These are phyloP conservation scores for Cercophora sp. DNA, from an alignment of 495 filamentous ascomycete genomes.

Conservation along the genomic window DNA sequence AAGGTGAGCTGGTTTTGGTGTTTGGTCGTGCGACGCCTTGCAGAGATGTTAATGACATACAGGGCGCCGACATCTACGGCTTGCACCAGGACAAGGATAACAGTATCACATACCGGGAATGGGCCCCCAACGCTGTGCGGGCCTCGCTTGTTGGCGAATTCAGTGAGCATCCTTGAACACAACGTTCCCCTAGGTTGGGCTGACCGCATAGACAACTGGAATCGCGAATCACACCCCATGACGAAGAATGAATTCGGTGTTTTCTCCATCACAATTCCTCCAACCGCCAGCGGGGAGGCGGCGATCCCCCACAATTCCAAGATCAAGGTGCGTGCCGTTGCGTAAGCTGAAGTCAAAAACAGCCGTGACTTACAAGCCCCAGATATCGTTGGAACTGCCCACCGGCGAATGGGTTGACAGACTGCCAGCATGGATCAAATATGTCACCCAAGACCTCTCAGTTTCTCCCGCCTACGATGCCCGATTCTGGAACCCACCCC, in stretches of 20 bases:
- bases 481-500: slow-evolving; percentile 93
- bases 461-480: slow-evolving; percentile 91
- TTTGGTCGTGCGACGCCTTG: no score
- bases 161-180: no score
- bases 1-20: slow-evolving; percentile 66
- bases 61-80: slow-evolving; percentile 85
- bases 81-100: slow-evolving; percentile 73
- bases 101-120: slow-evolving; percentile 89
- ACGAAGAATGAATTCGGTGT: slow-evolving; percentile 79
- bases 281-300: slow-evolving; percentile 62
- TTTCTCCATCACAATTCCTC: slow-evolving; percentile 77
- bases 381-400: slow-evolving; percentile 84
- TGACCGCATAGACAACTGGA: slow-evolving; percentile 87
- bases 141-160: slow-evolving; percentile 95
- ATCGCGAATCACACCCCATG: slow-evolving; percentile 77
- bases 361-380: no score
- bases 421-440: slow-evolving; percentile 93
- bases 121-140: slow-evolving; percentile 83
- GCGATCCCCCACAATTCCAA: slow-evolving; percentile 91
- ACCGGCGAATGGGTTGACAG: slow-evolving; percentile 78
- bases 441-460: slow-evolving; percentile 85
- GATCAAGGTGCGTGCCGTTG: slow-evolving; percentile 67
- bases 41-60: neutral
- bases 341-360: no score
- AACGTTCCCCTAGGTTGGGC: no score